phyloP scores from a whole-genome alignment of 208 protist species.

The Crithidia brevicula region DNA sequence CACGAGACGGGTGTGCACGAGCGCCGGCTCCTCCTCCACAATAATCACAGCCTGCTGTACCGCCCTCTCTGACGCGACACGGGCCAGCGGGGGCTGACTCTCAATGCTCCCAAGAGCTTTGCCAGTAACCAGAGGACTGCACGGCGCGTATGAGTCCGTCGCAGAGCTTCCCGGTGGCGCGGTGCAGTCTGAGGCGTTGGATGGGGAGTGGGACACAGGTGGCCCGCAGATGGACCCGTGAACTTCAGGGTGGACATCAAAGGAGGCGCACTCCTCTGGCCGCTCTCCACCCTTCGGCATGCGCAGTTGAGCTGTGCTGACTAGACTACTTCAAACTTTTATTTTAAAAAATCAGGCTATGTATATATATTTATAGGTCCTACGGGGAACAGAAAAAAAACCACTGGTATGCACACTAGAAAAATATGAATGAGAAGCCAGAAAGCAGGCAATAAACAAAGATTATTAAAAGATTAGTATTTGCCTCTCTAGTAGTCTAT shows the following conservation, averaged over 20 bases:
- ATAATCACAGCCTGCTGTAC: constrained; percentile 1
- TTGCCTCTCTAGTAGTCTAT: too few species aligned
- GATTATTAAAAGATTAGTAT: too few species aligned
- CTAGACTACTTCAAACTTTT: neutral
- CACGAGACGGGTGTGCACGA: constrained; percentile 4
- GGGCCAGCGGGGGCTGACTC: neutral
- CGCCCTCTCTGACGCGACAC: neutral
- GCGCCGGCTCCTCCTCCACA: constrained; percentile 6
- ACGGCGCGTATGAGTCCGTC: neutral
- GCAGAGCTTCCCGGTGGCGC: neutral
- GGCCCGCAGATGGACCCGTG: neutral
- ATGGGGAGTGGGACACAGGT: neutral
- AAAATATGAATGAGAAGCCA: too few species aligned
- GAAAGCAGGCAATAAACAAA: too few species aligned
- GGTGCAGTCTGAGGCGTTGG: neutral
- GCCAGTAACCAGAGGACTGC: neutral
- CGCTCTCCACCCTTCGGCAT: neutral
- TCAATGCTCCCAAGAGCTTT: too few species aligned
- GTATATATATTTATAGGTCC: neutral
- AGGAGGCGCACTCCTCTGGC: neutral
- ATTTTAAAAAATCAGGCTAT: neutral
- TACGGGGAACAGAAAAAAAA: too few species aligned
- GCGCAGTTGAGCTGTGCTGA: neutral
- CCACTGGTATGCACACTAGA: too few species aligned
- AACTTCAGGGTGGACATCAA: neutral